phyloP scores from a whole-genome alignment of 257 asterid genomes.

The Solanum rostratum region DNA sequence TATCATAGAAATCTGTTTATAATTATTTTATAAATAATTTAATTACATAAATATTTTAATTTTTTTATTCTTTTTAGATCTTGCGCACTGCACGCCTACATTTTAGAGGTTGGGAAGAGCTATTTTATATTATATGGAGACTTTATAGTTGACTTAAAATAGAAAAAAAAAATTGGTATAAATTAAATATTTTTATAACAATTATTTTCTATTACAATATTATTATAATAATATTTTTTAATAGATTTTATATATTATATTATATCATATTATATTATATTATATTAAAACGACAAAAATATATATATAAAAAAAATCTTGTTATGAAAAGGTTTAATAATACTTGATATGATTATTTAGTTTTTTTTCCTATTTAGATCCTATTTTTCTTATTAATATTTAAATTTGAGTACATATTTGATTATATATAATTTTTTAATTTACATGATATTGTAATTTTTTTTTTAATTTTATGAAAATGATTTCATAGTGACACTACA shows the following conservation, averaged over 20 bases:
- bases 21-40: neutral
- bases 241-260: too few relatives aligned
- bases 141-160: neutral
- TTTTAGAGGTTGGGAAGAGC: neutral
- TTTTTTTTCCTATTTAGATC: neutral
- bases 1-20: neutral
- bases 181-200: accelerated
- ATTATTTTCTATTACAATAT: neutral
- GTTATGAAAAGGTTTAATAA: too few relatives aligned
- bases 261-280: accelerated
- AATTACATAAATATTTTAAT: neutral
- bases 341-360: neutral
- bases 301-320: neutral
- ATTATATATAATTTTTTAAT: too few relatives aligned
- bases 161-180: neutral
- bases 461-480: too few relatives aligned
- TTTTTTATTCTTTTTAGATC: neutral
- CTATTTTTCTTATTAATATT: neutral
- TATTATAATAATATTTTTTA: neutral
- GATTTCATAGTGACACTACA: neutral
- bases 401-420: too few relatives aligned
- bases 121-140: neutral
- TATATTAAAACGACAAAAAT: too few relatives aligned
- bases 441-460: too few relatives aligned
- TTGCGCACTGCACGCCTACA: neutral